These are phyloP conservation scores for Trichophyton mentagrophytes DNA, from an alignment of 2,329 filamentous ascomycete genomes.

Conservation along the genomic window DNA sequence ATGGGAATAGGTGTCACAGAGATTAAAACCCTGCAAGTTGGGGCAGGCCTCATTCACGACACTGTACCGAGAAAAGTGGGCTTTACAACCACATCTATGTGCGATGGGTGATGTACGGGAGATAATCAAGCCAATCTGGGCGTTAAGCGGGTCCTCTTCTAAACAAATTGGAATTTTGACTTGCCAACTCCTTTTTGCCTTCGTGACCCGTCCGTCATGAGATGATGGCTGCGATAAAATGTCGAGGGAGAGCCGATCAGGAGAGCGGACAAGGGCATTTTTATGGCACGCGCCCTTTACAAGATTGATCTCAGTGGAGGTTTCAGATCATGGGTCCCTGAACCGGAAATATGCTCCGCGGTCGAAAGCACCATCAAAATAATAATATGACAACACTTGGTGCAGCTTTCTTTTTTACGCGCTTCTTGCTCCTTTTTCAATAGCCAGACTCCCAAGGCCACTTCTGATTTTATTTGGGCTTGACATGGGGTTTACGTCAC, in stretches of 20 bases:
- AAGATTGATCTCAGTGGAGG: slow-evolving; percentile 3
- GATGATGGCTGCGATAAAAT: background rate
- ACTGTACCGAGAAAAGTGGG: background rate
- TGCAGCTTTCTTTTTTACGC: background rate
- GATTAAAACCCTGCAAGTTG: background rate
- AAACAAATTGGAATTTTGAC: background rate
- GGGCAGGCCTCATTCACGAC: background rate
- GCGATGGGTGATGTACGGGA: background rate
- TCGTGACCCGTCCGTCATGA: background rate
- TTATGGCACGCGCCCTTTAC: background rate
- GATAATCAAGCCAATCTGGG: background rate
- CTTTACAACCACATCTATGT: background rate
- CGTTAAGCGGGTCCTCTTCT: background rate
- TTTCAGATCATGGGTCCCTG: background rate
- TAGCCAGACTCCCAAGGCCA: background rate
- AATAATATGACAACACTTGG: background rate
- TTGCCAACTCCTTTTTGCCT: background rate
- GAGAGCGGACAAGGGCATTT: background rate
- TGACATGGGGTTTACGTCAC: background rate
- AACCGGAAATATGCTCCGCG: slow-evolving; percentile 3
- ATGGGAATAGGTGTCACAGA: background rate
- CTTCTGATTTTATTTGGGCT: background rate
- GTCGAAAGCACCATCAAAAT: background rate
- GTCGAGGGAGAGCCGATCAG: background rate
- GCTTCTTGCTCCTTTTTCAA: background rate